Evolutionary conservation across 2,329 filamentous ascomycete species (phyloP).

Genomic region (Colletotrichum noveboracense): DNA sequence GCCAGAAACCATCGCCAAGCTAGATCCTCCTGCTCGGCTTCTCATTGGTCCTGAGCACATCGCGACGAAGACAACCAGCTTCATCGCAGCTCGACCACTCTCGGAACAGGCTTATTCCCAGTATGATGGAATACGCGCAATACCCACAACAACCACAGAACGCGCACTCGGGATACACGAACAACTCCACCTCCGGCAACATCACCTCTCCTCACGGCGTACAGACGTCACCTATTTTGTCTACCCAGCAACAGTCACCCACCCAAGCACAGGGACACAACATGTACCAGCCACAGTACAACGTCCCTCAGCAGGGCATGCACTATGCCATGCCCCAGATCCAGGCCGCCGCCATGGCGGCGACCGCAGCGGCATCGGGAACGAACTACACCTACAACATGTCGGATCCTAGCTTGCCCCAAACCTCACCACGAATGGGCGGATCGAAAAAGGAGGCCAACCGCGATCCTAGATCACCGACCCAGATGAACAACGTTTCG

Average conservation of each 20-base stretch:
- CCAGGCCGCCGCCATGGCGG: slow-evolving; percentile 90
- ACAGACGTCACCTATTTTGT: slow-evolving; percentile 81
- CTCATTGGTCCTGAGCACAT: slow-evolving; percentile 22
- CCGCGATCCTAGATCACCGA: slow-evolving; percentile 78
- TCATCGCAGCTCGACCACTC: slow-evolving; percentile 9
- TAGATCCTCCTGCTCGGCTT: background rate
- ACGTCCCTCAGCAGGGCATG: slow-evolving; percentile 75
- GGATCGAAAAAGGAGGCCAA: slow-evolving; percentile 70
- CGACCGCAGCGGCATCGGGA: slow-evolving; percentile 88
- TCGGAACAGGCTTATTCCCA: slow-evolving; percentile 27
- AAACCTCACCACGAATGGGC: slow-evolving; percentile 80
- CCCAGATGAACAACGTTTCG: slow-evolving; percentile 68
- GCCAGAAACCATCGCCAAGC: background rate
- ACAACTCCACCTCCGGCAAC: slow-evolving; percentile 57
- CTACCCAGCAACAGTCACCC: slow-evolving; percentile 74
- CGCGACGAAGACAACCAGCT: slow-evolving; percentile 32
- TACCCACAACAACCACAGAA: slow-evolving; percentile 74
- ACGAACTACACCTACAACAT: slow-evolving; percentile 76
- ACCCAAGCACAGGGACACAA: slow-evolving; percentile 68
- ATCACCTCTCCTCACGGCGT: slow-evolving; percentile 76
- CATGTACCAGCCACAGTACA: slow-evolving; percentile 82
- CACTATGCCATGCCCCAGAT: slow-evolving; percentile 84
- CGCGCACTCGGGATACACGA: slow-evolving; percentile 69
- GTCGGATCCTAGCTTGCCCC: slow-evolving; percentile 71
- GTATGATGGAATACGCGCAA: slow-evolving; percentile 78